Conservation (phyloP, 2,329 filamentous ascomycete genomes). For the Lachnellula occidentalis region DNA sequence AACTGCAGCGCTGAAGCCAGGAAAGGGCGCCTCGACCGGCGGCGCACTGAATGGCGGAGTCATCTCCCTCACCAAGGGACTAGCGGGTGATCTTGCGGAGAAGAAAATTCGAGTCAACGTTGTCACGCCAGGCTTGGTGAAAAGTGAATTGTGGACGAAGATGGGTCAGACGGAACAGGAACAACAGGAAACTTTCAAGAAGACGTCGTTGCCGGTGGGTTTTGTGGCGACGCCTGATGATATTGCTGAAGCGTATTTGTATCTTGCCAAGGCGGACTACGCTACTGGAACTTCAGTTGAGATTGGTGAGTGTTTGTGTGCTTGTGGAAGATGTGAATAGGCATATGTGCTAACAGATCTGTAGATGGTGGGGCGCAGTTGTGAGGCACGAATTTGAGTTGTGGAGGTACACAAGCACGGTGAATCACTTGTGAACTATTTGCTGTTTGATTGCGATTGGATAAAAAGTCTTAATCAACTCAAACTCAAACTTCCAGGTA, state of each 20-base stretch:
- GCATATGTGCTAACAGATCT: too few relatives aligned
- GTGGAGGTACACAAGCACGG: too few relatives aligned
- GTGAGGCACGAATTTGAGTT: too few relatives aligned
- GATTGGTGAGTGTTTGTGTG: slow-evolving; percentile 9
- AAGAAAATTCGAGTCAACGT: slow-evolving; percentile 58
- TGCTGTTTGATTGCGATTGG: too few relatives aligned
- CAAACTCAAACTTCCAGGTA: too few relatives aligned
- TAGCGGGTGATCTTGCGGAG: slow-evolving; percentile 51
- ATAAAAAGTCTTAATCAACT: too few relatives aligned
- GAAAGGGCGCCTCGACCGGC: slow-evolving; percentile 34
- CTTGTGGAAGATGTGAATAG: too few relatives aligned
- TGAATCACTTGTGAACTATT: too few relatives aligned
- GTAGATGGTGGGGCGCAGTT: too few relatives aligned
- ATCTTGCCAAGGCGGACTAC: slow-evolving; percentile 36
- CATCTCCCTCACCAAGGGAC: slow-evolving; percentile 45
- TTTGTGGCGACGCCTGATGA: slow-evolving; percentile 33
- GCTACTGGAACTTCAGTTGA: slow-evolving; percentile 28
- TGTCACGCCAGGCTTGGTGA: slow-evolving; percentile 49
- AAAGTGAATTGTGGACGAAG: slow-evolving; percentile 41
- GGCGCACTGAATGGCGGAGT: slow-evolving; percentile 38
- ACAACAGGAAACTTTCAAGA: slow-evolving; percentile 22
- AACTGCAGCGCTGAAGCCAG: slow-evolving; percentile 32
- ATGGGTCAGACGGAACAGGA: slow-evolving; percentile 24
- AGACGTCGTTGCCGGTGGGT: slow-evolving; percentile 23
- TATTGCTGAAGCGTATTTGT: slow-evolving; percentile 39